These are phyloP conservation scores for Blastomyces gilchristii DNA, from an alignment of 2,329 filamentous ascomycete genomes.

Conservation along the genomic window DNA sequence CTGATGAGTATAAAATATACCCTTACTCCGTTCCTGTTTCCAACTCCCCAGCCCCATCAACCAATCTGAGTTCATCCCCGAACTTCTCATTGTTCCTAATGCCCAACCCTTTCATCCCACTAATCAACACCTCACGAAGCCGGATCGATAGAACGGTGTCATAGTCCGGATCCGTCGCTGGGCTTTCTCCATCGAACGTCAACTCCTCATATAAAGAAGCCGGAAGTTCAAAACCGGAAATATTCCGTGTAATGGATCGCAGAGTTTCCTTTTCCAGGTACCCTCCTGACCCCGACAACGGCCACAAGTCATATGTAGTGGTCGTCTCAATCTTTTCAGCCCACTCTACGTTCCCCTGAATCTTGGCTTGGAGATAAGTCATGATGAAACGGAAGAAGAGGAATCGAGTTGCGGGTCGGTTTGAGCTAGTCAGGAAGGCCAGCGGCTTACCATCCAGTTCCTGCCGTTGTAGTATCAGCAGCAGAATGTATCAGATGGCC, in stretches of 20 bases:
- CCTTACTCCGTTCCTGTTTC: neutral
- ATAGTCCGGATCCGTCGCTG: neutral
- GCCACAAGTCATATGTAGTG: neutral
- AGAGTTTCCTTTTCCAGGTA: neutral
- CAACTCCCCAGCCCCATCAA: neutral
- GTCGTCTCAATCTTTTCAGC: neutral
- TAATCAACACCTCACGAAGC: neutral
- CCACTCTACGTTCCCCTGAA: neutral
- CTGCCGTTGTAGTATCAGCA: constrained; percentile 9
- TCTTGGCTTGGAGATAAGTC: constrained; percentile 13
- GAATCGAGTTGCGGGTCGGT: constrained; percentile 12
- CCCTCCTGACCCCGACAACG: neutral
- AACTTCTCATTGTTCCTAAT: neutral
- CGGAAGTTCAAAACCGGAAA: neutral
- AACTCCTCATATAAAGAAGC: neutral
- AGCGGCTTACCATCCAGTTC: constrained; percentile 13
- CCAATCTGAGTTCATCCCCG: neutral
- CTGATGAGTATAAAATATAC: neutral
- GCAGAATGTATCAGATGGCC: neutral
- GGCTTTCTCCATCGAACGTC: neutral
- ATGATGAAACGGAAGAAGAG: constrained; percentile 18
- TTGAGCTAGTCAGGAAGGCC: constrained; percentile 12
- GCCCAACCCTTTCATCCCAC: neutral
- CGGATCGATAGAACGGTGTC: neutral
- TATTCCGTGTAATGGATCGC: neutral